Conservation (phyloP, 108 stramenopile genomes). For the Conticribra weissflogii region DNA sequence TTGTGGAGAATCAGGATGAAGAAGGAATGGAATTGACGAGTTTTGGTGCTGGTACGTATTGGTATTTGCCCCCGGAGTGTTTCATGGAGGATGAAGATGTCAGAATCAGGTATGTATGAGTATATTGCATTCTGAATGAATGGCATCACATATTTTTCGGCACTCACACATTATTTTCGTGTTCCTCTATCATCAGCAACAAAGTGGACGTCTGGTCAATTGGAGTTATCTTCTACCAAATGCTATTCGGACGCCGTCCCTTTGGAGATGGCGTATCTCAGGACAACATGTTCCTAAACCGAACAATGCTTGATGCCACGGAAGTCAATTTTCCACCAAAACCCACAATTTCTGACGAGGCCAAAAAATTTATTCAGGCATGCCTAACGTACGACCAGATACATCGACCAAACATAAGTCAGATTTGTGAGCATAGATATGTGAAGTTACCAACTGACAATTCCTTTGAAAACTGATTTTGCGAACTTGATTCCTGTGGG, state of each 20-base stretch:
- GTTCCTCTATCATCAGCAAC: constrained; percentile 62
- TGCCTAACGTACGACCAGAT: constrained; percentile 93
- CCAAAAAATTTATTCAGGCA: constrained; percentile 91
- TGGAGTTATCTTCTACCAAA: constrained; percentile 99
- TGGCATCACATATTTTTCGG: neutral
- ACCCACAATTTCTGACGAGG: constrained; percentile 85
- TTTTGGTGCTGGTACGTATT: constrained; percentile 99
- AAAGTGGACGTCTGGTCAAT: constrained; percentile 99
- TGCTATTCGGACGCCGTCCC: constrained; percentile 95
- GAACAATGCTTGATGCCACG: constrained; percentile 93
- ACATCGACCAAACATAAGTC: constrained; percentile 87
- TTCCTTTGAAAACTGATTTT: no score
- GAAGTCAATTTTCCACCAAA: constrained; percentile 90
- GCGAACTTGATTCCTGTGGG: no score
- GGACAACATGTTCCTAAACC: constrained; percentile 85
- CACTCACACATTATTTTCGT: neutral
- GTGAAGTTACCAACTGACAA: constrained; percentile 23
- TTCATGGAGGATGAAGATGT: constrained; percentile 86
- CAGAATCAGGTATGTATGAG: constrained; percentile 57
- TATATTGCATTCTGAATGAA: neutral
- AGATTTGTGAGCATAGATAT: constrained; percentile 86
- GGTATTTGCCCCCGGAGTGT: constrained; percentile 99
- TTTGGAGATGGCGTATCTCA: constrained; percentile 99
- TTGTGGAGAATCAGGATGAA: constrained; percentile 77
- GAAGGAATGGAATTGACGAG: constrained; percentile 98